phyloP scores from a whole-genome alignment of 2,329 filamentous ascomycete genomes.

The Aspergillus nomiae region DNA sequence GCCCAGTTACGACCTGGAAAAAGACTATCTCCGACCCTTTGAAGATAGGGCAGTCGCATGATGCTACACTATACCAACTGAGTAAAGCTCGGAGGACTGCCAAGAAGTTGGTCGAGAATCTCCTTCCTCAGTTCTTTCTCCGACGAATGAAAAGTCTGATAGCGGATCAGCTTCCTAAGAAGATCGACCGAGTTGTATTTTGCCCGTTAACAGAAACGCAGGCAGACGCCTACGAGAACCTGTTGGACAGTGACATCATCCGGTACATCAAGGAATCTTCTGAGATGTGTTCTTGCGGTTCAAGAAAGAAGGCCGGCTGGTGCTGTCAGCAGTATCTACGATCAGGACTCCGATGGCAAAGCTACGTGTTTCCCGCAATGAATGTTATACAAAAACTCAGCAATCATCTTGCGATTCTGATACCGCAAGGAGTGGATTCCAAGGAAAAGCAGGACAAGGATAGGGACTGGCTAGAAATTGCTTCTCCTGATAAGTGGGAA shows the following conservation, averaged over 20 bases:
- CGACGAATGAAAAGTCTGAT: constrained; percentile 92
- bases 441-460: constrained; percentile 77
- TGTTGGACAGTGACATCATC: constrained; percentile 73
- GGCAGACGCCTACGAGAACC: constrained; percentile 77
- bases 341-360: constrained; percentile 69
- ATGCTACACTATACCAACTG: constrained; percentile 81
- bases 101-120: constrained; percentile 78
- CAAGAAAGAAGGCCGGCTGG: constrained; percentile 72
- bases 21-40: constrained; percentile 75
- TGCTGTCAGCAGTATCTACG: constrained; percentile 70
- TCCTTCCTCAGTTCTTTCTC: constrained; percentile 86
- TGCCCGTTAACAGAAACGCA: constrained; percentile 86
- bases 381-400: constrained; percentile 81
- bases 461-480: constrained; percentile 70
- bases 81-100: constrained; percentile 80
- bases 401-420: constrained; percentile 87
- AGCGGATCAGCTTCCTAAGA: constrained; percentile 88
- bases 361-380: constrained; percentile 82
- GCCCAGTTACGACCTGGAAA: constrained; percentile 74
- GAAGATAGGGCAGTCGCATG: constrained; percentile 86
- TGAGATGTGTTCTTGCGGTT: constrained; percentile 70
- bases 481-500: constrained; percentile 74
- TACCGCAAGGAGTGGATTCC: constrained; percentile 67
- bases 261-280: constrained; percentile 67
- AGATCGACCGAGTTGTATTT: constrained; percentile 92